Base-by-base conservation (phyloP, 2,329 filamentous ascomycete species). In the Diaporthe sp. region DNA sequence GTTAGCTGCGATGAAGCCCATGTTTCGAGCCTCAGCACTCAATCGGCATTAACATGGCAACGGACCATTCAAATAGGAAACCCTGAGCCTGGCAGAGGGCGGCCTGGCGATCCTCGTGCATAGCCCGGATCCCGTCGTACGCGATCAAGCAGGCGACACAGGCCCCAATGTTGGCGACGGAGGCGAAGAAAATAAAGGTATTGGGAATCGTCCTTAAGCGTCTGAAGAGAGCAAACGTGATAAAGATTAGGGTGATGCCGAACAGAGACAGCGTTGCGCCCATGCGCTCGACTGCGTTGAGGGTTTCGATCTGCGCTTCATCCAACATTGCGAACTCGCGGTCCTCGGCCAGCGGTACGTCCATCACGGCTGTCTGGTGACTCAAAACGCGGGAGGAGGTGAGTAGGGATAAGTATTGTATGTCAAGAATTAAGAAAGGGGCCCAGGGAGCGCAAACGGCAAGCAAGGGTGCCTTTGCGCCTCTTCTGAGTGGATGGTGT, bases 141-240 rank as follows among this genome's bases (percentile, higher is more conserved):
- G 92, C 93, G 65, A 96, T 94, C 37, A 95, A 85, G 65, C 93
- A 95, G 15, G 92, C 94, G 58, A 88, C 84, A 78, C 90, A 90
- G 17, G 90, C 90, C 2, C 90, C 90, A 6, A 91, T 82, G 77
- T 92, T 92, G 76, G 90, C 88, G 37, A 91, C 85, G 28, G 90
- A 91, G 8, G 90, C 90, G 79, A 91, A 91, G 34, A 91, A 85
- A 70, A 92, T 91, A 77, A 92, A 92, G 1, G 89, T 90, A 79
- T 91, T 92, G 22, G 90, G 90, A 0, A 92, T 88, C 28, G 90
- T 91, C 19, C 90, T 88, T 25, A 90, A 84, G 3, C 87, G 84
- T 71, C 87, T 90, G 68, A 88, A 88, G 1, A 86, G 68, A 17
- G 82, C 84, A 75, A 88, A 92, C 17, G 89, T 87, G 76, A 89